Conservation (phyloP, 768 basidiomycete species). For the Cantharellus cinnabarinus region DNA sequence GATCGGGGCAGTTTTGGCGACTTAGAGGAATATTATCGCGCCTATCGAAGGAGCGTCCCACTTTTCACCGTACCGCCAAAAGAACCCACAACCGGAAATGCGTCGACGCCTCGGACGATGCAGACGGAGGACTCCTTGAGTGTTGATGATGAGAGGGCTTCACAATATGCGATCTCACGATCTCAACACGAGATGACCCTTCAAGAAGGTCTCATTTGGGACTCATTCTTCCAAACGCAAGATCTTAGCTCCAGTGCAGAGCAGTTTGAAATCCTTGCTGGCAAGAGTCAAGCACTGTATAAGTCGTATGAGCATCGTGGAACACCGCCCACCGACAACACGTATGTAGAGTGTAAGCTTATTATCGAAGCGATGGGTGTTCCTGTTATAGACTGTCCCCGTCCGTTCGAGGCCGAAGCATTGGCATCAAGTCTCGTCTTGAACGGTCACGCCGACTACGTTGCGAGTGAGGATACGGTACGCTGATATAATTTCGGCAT, state of each 20-base stretch:
- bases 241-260: constrained; percentile 7
- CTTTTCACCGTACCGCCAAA: no score
- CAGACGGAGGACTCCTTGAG: no score
- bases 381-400: constrained; percentile 44
- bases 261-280: constrained; percentile 19
- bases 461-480: constrained; percentile 80
- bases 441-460: constrained; percentile 62
- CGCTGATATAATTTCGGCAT: constrained; percentile 11
- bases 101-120: no score
- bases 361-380: constrained; percentile 68
- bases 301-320: constrained; percentile 45
- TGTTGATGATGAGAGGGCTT: no score
- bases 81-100: no score
- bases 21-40: no score
- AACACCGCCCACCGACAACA: constrained; percentile 37
- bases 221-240: constrained; percentile 17
- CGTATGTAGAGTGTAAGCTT: constrained; percentile 49
- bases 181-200: constrained; percentile 34
- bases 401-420: constrained; percentile 69
- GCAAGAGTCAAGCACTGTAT: constrained; percentile 36
- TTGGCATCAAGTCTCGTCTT: constrained; percentile 60
- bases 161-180: neutral
- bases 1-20: no score
- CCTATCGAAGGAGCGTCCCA: no score
- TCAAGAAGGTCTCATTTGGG: constrained; percentile 46